phyloP scores from a whole-genome alignment of 768 basidiomycete genomes.

The Pulveroboletus sp. region DNA sequence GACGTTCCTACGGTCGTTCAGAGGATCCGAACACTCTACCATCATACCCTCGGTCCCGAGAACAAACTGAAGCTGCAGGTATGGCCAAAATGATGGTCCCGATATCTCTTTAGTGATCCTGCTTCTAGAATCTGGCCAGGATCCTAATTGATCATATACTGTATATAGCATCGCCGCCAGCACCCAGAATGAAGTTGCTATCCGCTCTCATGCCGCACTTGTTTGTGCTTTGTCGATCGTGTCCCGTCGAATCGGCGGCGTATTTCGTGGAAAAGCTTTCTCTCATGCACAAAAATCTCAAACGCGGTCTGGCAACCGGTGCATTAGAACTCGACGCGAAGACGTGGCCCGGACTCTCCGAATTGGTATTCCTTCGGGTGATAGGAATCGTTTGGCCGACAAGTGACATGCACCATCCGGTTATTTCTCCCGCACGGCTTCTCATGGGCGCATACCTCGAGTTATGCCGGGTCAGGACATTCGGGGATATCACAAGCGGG shows the following conservation, averaged over 20 bases:
- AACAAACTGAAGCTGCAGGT: constrained; percentile 95
- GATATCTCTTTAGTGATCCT: background rate
- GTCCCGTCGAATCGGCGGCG: constrained; percentile 77
- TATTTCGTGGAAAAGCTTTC: constrained; percentile 79
- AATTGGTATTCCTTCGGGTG: constrained; percentile 77
- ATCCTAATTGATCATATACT: constrained; percentile 90
- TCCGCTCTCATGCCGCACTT: constrained; percentile 75
- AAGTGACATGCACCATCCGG: constrained; percentile 89
- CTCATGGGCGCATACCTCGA: constrained; percentile 92
- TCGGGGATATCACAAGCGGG: constrained; percentile 78
- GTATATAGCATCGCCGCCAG: constrained; percentile 63
- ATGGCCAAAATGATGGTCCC: constrained; percentile 16
- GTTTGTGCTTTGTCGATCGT: constrained; percentile 70
- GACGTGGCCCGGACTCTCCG: constrained; percentile 87
- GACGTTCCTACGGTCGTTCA: constrained; percentile 82
- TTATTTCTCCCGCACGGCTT: constrained; percentile 81
- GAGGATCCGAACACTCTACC: constrained; percentile 86
- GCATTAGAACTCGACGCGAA: constrained; percentile 57
- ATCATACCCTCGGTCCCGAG: constrained; percentile 86
- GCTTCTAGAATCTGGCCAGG: constrained; percentile 58
- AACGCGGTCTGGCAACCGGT: constrained; percentile 73
- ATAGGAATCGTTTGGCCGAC: constrained; percentile 88
- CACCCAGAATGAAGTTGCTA: constrained; percentile 58
- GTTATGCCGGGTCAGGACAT: constrained; percentile 72
- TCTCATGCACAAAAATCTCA: constrained; percentile 93